Evolutionary conservation across 169 alveolate genomes (phyloP).

Genomic region (Cryptosporidium xiaoi): DNA sequence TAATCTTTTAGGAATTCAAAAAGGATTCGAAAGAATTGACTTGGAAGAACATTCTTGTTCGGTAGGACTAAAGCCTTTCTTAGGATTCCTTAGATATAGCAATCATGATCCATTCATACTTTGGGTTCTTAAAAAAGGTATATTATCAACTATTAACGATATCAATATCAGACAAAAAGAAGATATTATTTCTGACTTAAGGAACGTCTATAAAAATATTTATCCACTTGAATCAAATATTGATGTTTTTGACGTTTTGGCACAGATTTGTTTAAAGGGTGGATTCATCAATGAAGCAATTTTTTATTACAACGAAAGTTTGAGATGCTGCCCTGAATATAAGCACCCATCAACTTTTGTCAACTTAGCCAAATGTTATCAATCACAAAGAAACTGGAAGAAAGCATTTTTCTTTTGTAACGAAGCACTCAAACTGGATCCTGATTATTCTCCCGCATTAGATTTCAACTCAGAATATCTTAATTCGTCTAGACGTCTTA

Average conservation of each 20-base stretch:
- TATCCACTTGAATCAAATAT: slow-evolving; percentile 52
- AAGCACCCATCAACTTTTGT: slow-evolving; percentile 71
- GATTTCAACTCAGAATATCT: slow-evolving; percentile 65
- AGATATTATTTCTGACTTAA: slow-evolving; percentile 40
- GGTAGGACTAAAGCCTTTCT: slow-evolving; percentile 39
- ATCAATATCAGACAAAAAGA: slow-evolving; percentile 55
- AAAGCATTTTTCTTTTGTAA: slow-evolving; percentile 45
- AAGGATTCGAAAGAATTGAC: slow-evolving; percentile 28
- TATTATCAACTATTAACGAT: slow-evolving; percentile 35
- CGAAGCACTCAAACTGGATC: slow-evolving; percentile 59
- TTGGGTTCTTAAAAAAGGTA: slow-evolving; percentile 51
- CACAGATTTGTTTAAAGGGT: slow-evolving; percentile 66
- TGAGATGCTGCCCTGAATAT: slow-evolving; percentile 50
- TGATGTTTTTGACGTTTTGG: slow-evolving; percentile 58
- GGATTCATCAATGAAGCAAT: slow-evolving; percentile 70
- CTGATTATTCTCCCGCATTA: slow-evolving; percentile 37
- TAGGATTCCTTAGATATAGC: slow-evolving; percentile 51
- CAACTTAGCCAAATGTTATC: slow-evolving; percentile 68
- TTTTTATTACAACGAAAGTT: slow-evolving; percentile 51
- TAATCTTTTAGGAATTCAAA: slow-evolving; percentile 44
- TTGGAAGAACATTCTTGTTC: slow-evolving; percentile 1
- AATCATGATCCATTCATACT: slow-evolving; percentile 55
- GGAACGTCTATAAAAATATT: slow-evolving; percentile 42
- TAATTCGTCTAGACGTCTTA: slow-evolving; percentile 43
- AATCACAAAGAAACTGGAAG: slow-evolving; percentile 59